phyloP scores from a whole-genome alignment of 495 filamentous ascomycete species.

The Articulospora tetracladia region DNA sequence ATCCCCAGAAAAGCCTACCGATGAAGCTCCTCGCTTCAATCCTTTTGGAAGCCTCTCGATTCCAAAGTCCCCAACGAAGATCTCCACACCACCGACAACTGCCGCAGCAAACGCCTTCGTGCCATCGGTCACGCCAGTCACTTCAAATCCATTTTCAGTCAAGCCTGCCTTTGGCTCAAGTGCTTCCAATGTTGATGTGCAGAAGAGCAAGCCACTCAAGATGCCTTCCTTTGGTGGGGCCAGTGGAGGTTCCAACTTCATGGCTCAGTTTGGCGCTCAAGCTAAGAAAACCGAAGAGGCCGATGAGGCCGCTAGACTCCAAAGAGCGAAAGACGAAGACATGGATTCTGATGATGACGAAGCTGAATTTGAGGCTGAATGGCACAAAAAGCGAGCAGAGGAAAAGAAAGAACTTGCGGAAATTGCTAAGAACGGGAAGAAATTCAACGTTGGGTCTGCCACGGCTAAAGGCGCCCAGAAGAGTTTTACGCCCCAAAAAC shows the following conservation, averaged over 20 bases:
- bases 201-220: not conserved
- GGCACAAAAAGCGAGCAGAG: constrained; percentile 36
- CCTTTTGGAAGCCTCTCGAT: constrained; percentile 15
- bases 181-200: not conserved
- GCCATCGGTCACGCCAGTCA: not conserved
- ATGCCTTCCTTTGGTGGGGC: constrained; percentile 5
- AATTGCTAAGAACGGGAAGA: constrained; percentile 30
- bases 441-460: constrained; percentile 33
- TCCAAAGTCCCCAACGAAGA: constrained; percentile 20
- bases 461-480: not conserved
- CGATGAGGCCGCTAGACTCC: constrained; percentile 35
- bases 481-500: not conserved
- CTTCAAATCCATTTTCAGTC: constrained; percentile 9
- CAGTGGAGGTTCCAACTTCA: constrained; percentile 22
- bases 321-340: constrained; percentile 52
- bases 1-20: not conserved
- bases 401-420: constrained; percentile 37
- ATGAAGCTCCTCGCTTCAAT: constrained; percentile 14
- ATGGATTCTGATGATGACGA: constrained; percentile 50
- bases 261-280: constrained; percentile 28
- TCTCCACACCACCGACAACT: constrained; percentile 16
- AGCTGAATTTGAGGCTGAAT: constrained; percentile 44
- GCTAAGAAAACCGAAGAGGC: constrained; percentile 7
- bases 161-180: constrained; percentile 11
- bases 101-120: not conserved